These are phyloP conservation scores for Sphaerulina musiva DNA, from an alignment of 2,329 filamentous ascomycete genomes.

Conservation along the genomic window DNA sequence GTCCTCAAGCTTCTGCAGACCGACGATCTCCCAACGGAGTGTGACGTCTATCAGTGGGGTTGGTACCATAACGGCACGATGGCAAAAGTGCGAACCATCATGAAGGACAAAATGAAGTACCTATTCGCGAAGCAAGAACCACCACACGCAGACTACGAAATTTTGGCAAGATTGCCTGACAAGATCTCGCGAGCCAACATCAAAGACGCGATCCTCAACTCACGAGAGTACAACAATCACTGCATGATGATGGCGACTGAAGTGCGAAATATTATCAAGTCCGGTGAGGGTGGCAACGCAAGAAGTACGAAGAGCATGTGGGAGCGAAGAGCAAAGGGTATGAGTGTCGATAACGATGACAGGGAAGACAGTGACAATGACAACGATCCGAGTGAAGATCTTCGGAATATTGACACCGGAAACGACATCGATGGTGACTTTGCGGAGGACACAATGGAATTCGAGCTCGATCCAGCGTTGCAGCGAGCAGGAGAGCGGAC, in stretches of 20 bases:
- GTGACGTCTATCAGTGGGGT: slow-evolving; percentile 55
- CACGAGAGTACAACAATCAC: slow-evolving; percentile 7
- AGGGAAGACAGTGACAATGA: slow-evolving; percentile 11
- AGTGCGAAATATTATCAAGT: slow-evolving; percentile 12
- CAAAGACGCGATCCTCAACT: slow-evolving; percentile 10
- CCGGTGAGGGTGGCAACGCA: slow-evolving; percentile 4
- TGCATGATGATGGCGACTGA: slow-evolving; percentile 8
- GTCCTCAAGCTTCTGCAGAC: slow-evolving; percentile 60
- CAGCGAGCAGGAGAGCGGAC: not conserved
- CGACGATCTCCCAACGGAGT: slow-evolving; percentile 44
- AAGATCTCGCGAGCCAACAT: slow-evolving; percentile 16
- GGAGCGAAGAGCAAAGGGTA: slow-evolving; percentile 13
- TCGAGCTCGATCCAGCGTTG: slow-evolving; percentile 1
- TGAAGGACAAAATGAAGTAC: slow-evolving; percentile 71
- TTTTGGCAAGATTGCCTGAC: slow-evolving; percentile 20
- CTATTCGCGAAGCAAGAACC: slow-evolving; percentile 35
- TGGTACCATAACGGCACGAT: slow-evolving; percentile 80
- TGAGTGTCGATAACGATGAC: slow-evolving; percentile 15
- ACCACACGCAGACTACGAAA: slow-evolving; percentile 26
- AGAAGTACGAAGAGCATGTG: slow-evolving; percentile 8
- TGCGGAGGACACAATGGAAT: not conserved
- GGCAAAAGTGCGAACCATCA: slow-evolving; percentile 76
- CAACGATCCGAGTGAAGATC: slow-evolving; percentile 11
- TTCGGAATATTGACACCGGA: slow-evolving; percentile 8
- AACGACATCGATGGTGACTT: slow-evolving; percentile 9